These are phyloP conservation scores for Solanum etuberosum DNA, from an alignment of 257 asterid genomes.

Conservation along the genomic window DNA sequence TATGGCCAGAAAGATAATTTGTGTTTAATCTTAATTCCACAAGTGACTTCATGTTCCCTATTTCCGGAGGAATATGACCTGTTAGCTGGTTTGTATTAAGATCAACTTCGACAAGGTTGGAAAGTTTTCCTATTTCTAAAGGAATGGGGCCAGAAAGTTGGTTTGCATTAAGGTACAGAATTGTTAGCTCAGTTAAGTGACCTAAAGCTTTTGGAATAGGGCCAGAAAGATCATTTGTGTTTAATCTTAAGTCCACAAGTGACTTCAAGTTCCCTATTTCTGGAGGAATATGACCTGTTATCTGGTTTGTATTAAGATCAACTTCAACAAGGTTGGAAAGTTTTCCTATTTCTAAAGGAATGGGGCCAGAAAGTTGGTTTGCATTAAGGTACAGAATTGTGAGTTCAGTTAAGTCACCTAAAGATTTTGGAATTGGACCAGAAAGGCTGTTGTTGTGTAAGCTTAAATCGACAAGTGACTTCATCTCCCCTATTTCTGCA, in stretches of 20 bases:
- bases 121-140: neutral
- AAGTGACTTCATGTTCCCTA: neutral
- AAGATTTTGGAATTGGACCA: neutral
- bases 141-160: neutral
- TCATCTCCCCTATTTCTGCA: neutral
- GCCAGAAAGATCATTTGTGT: too few species aligned
- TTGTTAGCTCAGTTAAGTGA: neutral
- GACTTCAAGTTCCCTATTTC: neutral
- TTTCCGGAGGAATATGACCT: neutral
- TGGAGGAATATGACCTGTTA: neutral
- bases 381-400: neutral
- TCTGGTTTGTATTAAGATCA: neutral
- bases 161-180: neutral
- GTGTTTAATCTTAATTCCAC: neutral
- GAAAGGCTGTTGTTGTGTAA: neutral
- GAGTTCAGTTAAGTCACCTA: constrained; percentile 1
- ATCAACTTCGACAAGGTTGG: neutral
- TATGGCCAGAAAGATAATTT: neutral
- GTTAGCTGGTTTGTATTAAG: neutral
- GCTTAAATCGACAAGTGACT: neutral
- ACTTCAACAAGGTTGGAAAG: neutral
- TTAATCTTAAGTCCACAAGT: too few species aligned
- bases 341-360: neutral
- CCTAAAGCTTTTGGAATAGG: neutral
- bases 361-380: neutral